phyloP scores from a whole-genome alignment of 495 filamentous ascomycete genomes.

The Glarea lozoyensis region DNA sequence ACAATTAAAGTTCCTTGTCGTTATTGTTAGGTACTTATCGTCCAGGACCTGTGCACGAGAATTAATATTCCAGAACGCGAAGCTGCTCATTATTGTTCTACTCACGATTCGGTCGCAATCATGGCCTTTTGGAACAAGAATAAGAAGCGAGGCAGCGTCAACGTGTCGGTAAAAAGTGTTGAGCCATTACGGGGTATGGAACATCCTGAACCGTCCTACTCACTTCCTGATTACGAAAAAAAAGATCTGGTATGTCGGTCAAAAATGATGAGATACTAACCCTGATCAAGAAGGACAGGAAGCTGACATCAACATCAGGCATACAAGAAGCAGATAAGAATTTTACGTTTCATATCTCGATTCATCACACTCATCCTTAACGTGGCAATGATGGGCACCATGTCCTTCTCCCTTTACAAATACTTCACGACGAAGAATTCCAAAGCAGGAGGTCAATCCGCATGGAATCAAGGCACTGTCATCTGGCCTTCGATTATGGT shows the following conservation, averaged over 20 bases:
- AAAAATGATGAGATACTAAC: constrained; percentile 6
- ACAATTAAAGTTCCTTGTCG: no score
- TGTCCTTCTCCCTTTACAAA: constrained; percentile 7
- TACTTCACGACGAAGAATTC: constrained; percentile 13
- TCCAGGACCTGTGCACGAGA: no score
- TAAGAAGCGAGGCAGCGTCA: no score
- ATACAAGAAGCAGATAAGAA: constrained; percentile 12
- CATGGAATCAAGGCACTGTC: constrained; percentile 3
- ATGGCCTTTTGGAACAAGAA: no score
- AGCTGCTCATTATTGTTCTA: no score
- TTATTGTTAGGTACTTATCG: no score
- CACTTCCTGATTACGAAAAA: neutral
- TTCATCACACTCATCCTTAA: constrained; percentile 6
- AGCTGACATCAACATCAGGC: constrained; percentile 1
- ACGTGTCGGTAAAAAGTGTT: no score
- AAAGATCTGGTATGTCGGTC: neutral
- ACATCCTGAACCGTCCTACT: no score
- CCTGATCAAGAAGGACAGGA: neutral
- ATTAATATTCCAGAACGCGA: no score
- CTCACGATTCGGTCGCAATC: no score
- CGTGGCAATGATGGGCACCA: constrained; percentile 7
- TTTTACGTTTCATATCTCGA: constrained; percentile 13
- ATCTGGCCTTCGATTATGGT: constrained; percentile 14
- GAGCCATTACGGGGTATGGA: constrained; percentile 24
- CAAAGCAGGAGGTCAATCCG: neutral